Percentiles rank a stretch among this genome's conserved stretches.
Evolutionary conservation across 2,329 filamentous ascomycete species (phyloP).

Genomic region (Penicillium janthinellum): DNA sequence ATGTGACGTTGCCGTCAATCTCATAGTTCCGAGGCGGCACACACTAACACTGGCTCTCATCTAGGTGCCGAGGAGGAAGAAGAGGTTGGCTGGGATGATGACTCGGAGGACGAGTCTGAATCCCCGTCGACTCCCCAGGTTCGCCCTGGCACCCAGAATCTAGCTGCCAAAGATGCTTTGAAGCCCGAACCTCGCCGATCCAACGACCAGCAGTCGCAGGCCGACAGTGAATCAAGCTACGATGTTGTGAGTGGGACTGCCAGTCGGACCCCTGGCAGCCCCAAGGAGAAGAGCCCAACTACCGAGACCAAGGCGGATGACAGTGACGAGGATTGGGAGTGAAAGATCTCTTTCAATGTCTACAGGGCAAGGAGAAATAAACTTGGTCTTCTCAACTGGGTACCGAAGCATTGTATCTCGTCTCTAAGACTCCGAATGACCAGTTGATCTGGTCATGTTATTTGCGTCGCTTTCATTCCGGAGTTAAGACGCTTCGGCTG

Average conservation of each 20-base stretch:
- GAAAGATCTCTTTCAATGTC: conserved; percentile 25
- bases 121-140: conserved; percentile 47
- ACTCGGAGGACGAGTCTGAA: conserved; percentile 61
- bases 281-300: conserved; percentile 52
- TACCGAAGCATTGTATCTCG: not conserved
- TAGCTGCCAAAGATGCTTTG: conserved; percentile 45
- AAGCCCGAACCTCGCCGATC: conserved; percentile 72
- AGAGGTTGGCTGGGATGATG: conserved; percentile 69
- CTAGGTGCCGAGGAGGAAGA: conserved; percentile 66
- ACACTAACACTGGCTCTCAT: conserved; percentile 8
- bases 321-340: conserved; percentile 79
- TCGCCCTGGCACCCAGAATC: conserved; percentile 40
- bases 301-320: conserved; percentile 51
- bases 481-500: conserved; percentile 22
- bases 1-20: conserved; percentile 34
- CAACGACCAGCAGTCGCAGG: conserved; percentile 84
- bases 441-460: conserved; percentile 3
- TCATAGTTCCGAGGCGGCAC: not conserved
- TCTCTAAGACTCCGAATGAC: not conserved
- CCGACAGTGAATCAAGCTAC: conserved; percentile 94
- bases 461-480: conserved; percentile 16
- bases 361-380: not conserved
- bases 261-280: conserved; percentile 73
- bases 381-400: not conserved
- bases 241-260: conserved; percentile 83